These are phyloP conservation scores for Colletotrichum shisoi DNA, from an alignment of 2,329 filamentous ascomycete species.

Conservation along the genomic window DNA sequence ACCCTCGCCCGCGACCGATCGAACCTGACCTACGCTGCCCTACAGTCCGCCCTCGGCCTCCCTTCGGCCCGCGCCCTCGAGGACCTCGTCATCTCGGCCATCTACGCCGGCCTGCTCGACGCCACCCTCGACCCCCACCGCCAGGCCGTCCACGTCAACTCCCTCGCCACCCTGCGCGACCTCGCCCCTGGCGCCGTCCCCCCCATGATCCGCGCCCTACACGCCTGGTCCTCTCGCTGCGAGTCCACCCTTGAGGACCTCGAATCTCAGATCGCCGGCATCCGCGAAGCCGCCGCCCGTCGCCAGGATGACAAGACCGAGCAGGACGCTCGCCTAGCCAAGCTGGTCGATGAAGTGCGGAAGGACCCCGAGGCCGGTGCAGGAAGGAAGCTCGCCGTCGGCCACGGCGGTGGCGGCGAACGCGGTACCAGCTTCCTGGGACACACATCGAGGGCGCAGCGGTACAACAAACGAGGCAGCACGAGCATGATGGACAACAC, in stretches of 20 bases:
- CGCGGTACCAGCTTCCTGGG: conserved; percentile 28
- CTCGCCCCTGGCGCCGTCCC: conserved; percentile 77
- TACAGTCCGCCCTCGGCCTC: conserved; percentile 74
- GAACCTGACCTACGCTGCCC: conserved; percentile 75
- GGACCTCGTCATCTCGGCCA: conserved; percentile 82
- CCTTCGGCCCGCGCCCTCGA: conserved; percentile 75
- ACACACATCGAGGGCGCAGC: conserved; percentile 42
- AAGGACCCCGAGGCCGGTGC: conserved; percentile 44
- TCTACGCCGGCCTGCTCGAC: conserved; percentile 83
- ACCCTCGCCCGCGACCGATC: conserved; percentile 74
- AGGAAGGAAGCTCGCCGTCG: conserved; percentile 38
- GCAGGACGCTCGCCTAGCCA: conserved; percentile 59
- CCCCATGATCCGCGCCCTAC: conserved; percentile 71
- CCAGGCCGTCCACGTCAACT: conserved; percentile 77
- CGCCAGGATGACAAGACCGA: conserved; percentile 60
- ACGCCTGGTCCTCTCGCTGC: conserved; percentile 82
- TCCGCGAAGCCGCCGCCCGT: conserved; percentile 66
- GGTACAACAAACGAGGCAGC: conserved; percentile 39
- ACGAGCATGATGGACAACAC: conserved; percentile 53
- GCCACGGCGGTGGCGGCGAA: conserved; percentile 30
- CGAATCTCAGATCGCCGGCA: conserved; percentile 74
- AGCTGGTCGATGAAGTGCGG: conserved; percentile 57
- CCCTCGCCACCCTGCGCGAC: conserved; percentile 86
- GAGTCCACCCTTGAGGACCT: conserved; percentile 75
- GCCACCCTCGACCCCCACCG: conserved; percentile 84